Evolutionary conservation across 257 asterid species (phyloP).

Genomic region (Solanum etuberosum): DNA sequence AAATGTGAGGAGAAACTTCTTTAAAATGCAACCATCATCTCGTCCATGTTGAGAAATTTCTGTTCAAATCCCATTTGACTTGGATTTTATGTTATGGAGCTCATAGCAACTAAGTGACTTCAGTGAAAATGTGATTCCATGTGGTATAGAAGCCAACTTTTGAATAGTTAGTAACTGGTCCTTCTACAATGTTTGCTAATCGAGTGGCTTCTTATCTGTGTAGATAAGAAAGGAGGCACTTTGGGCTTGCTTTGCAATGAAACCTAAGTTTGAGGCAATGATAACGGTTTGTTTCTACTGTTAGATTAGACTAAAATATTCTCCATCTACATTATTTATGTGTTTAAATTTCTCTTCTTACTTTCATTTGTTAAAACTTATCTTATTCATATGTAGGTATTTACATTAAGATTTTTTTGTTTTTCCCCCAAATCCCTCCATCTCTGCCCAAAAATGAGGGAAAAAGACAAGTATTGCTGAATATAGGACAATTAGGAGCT

Average conservation of each 20-base stretch:
- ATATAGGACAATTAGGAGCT: background rate
- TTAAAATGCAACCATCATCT: background rate
- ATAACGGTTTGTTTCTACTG: conserved; percentile 44
- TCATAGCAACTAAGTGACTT: background rate
- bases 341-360: background rate
- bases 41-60: background rate
- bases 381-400: background rate
- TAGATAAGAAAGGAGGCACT: conserved; percentile 98
- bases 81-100: background rate
- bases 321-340: background rate
- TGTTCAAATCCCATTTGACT: background rate
- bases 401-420: background rate
- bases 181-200: background rate
- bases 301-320: background rate
- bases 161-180: background rate
- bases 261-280: conserved; percentile 78
- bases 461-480: background rate
- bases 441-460: background rate
- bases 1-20: background rate
- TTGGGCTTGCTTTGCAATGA: conserved; percentile 97
- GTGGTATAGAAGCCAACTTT: background rate
- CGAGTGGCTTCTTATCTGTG: conserved; percentile 1
- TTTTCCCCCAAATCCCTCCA: background rate
- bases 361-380: background rate
- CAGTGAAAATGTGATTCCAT: background rate